Base-by-base conservation (phyloP, 169 alveolate genomes). In the Plasmodium sp. region DNA sequence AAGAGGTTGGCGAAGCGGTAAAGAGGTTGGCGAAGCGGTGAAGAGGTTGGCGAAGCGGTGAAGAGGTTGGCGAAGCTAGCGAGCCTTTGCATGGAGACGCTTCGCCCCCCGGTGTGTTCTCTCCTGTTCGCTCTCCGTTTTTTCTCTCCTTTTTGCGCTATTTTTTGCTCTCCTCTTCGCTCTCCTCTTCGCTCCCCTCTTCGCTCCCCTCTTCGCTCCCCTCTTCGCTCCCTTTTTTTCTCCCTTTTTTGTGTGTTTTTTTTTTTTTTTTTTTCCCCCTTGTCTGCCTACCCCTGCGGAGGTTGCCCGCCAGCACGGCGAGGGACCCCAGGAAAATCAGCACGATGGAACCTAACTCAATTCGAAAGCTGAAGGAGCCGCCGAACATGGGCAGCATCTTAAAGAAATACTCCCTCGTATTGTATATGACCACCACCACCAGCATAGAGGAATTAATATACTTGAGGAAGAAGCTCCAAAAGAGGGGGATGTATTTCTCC, bases 381-480 rank as follows among this genome's bases (percentile, higher is more conserved):
- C 72, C 81, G 41, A 88, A 80, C 33, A 79, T 31, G 12, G 80
- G 54, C 0, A 79, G 72, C 94, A 88, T 79, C n/a, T 88, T 41
- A 10, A 88, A 39, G 51, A 88, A 88, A n/a, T 88, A 88, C 34
- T 77, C 90, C 5, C 73, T 45, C 10, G 94, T 88, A 16, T 88
- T 88, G 72, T 41, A 58, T 22, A 88, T 79, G 39, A 88, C 72
- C 5, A 79, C 72, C 14, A 88, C 83, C 22, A 88, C 80, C 33
- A 88, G 51, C 91, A 77, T 88, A n/a, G 90, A 80, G 12, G 94
- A 88, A 22, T 88, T 88, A 18, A 88, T 62, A 51, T 88, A 88
- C 73, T 88, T 88, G 72, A 88, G 81, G 16, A 88, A 77, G n/a
- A 88, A 12, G 71, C 22, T 48, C 94, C 94, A 88, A 54, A 88